Conservation (phyloP, 2,329 filamentous ascomycete species). For the Diplodia mutila region DNA sequence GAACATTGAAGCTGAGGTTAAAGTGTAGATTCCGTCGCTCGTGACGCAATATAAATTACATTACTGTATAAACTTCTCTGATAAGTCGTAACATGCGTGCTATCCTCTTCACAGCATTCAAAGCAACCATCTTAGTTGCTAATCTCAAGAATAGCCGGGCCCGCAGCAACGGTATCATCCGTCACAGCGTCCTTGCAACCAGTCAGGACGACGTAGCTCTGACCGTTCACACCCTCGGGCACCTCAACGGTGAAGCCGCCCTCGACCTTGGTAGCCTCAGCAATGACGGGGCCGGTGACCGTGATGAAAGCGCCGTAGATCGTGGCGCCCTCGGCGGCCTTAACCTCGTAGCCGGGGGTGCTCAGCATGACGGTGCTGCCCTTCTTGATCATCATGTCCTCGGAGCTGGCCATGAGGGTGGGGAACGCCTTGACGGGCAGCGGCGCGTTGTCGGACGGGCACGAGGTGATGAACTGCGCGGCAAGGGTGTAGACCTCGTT, state of each 20-base stretch:
- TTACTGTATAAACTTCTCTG: no score
- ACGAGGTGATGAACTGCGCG: conserved; percentile 62
- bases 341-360: conserved; percentile 34
- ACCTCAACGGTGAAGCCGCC: conserved; percentile 34
- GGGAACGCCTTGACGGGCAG: conserved; percentile 67
- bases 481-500: conserved; percentile 69
- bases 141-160: conserved; percentile 37
- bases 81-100: no score
- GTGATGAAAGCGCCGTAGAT: conserved; percentile 46
- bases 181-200: conserved; percentile 41
- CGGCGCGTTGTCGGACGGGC: conserved; percentile 57
- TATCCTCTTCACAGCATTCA: no score
- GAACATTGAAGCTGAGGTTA: no score
- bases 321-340: conserved; percentile 13
- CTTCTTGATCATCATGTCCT: conserved; percentile 25
- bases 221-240: conserved; percentile 41
- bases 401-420: conserved; percentile 38
- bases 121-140: not conserved
- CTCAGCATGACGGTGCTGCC: conserved; percentile 30
- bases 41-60: no score
- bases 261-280: conserved; percentile 32
- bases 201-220: conserved; percentile 49
- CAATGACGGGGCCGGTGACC: conserved; percentile 44
- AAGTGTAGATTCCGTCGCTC: no score
- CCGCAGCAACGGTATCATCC: conserved; percentile 46